A percentile compares a stretch with the other conserved stretches of the same genome.
Evolutionary conservation across 139 green algal species (phyloP).

Genomic region (Coelastrella sp.): DNA sequence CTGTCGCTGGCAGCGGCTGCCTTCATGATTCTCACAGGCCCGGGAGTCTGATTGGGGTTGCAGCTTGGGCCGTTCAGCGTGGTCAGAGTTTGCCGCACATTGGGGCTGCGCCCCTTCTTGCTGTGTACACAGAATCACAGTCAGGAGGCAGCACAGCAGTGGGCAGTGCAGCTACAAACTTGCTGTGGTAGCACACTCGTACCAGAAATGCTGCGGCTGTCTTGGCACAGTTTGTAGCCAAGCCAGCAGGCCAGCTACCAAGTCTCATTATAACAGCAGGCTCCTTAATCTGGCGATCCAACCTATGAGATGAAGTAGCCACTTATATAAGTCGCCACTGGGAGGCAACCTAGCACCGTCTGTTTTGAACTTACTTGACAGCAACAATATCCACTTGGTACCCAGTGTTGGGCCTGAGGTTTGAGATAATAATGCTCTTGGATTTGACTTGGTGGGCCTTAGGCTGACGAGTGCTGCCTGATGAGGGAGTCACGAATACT

Average conservation of each 20-base stretch:
- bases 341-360: neutral
- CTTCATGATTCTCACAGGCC: neutral
- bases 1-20: neutral
- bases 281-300: neutral
- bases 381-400: conserved; percentile 16
- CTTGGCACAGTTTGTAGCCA: no score
- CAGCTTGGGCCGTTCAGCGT: conserved; percentile 13
- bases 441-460: conserved; percentile 22
- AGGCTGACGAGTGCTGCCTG: neutral
- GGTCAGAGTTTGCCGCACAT: neutral
- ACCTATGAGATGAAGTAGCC: neutral
- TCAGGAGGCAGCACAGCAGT: neutral
- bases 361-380: neutral
- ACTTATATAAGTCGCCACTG: neutral
- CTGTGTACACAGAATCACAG: neutral
- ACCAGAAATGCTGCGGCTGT: no score
- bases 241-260: no score
- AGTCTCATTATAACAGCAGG: no score
- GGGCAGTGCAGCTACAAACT: no score
- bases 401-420: neutral
- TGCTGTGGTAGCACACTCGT: no score
- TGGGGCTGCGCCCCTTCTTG: neutral
- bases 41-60: neutral
- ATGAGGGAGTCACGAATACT: neutral
- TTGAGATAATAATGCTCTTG: conserved; percentile 14